Evolutionary conservation across 2,329 filamentous ascomycete genomes (phyloP), one percentile per base, ranked within the genome.

Genomic region (Aspergillus ochraceus): DNA sequence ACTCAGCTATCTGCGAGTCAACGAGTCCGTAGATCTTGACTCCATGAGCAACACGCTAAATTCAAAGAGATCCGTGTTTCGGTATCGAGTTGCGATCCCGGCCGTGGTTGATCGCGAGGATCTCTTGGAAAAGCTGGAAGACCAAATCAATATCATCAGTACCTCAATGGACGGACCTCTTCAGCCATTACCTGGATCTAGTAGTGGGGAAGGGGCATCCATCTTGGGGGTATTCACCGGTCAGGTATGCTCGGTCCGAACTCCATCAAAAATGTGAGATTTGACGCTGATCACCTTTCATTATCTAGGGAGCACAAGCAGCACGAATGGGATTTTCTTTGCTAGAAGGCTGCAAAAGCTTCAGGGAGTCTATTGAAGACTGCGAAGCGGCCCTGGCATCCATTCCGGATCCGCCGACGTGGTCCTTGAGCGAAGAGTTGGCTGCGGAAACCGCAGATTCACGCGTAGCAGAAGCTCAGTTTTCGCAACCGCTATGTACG

Each of bases 401-500:
- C 0, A 46, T 64, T 2, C 61, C 61, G 4, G 29, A 57, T 6
- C 26, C 50, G 0, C 62, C 64, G 0, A 17, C n/a, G 6, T 66
- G 60, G 57, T 53, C 49, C 0, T 29, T 66, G 8, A 10, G 9
- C 4, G 36, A 60, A 2, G 53, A 59, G 30, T 20, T 65, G 8
- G 10, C 49, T 11, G 45, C 49, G 11, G 49, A 55, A 8, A 36
- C 29, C 6, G 6, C 36, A 8, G 2, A 17, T 3, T 59, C 63
- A 1, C 49, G 55, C 2, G 19, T 66, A 1, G 3, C 4, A 2
- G 54, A 64, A 3, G 62, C 64, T 5, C 61, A 57, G 2, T 49
- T 69, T 22, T 64, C 57, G 14, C 67, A 60, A 51, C 65, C 65
- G 2, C 42, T 64, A 0, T 60, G 60, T 4, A 63, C 61, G 0